Evolutionary conservation across 2,329 filamentous ascomycete species (phyloP).

Genomic region (Tympanopsis confertula): DNA sequence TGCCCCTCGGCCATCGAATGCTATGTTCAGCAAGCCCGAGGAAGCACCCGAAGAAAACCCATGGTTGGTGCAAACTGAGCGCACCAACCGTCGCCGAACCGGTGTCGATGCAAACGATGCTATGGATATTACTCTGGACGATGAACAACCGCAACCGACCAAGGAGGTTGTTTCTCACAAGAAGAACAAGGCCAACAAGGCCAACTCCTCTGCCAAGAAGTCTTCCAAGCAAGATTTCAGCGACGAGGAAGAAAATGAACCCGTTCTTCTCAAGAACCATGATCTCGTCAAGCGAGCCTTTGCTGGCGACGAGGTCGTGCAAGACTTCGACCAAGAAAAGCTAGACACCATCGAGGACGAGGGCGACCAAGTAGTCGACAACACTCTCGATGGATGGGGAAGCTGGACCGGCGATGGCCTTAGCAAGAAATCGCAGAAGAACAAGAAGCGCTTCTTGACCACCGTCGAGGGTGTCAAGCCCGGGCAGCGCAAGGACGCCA

Average conservation of each 20-base stretch:
- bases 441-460: conserved; percentile 31
- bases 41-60: background rate
- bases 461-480: conserved; percentile 45
- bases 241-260: conserved; percentile 16
- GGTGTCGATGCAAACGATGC: background rate
- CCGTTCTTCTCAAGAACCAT: conserved; percentile 19
- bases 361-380: conserved; percentile 49
- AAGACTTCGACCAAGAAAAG: conserved; percentile 54
- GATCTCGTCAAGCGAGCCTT: conserved; percentile 54
- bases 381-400: conserved; percentile 60
- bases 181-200: background rate
- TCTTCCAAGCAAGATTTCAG: conserved; percentile 8
- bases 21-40: background rate
- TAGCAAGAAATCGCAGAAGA: conserved; percentile 38
- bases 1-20: background rate
- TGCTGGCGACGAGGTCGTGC: conserved; percentile 57
- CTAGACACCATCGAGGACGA: conserved; percentile 43
- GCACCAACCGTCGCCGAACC: background rate
- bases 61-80: background rate
- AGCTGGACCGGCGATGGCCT: conserved; percentile 59
- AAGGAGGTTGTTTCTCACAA: background rate
- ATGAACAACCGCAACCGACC: background rate
- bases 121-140: background rate
- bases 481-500: conserved; percentile 50
- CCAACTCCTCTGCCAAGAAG: background rate